Conservation (phyloP, 129 eudicot genomes). For the Calendula officinalis region DNA sequence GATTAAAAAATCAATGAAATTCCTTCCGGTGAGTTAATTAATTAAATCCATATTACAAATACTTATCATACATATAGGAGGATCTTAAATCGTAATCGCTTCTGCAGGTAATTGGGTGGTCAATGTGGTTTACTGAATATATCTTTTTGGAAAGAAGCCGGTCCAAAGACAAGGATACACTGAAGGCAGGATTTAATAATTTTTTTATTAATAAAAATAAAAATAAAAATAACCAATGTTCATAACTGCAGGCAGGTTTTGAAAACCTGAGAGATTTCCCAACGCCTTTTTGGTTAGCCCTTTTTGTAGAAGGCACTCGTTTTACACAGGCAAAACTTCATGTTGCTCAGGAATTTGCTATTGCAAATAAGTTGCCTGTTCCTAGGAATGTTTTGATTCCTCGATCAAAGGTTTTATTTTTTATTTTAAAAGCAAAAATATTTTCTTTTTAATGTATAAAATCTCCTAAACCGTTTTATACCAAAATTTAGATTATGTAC, state of each 20-base stretch:
- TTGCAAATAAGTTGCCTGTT: slow-evolving; percentile 52
- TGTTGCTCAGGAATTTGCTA: slow-evolving; percentile 70
- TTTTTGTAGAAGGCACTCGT: slow-evolving; percentile 88
- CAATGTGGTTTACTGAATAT: slow-evolving; percentile 69
- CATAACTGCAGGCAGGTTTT: slow-evolving; percentile 49
- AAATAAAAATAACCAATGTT: slow-evolving; percentile 7
- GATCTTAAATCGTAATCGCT: slow-evolving; percentile 5
- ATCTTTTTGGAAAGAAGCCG: slow-evolving; percentile 68
- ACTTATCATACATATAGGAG: neutral
- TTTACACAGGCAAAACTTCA: slow-evolving; percentile 65
- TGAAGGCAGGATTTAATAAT: slow-evolving; percentile 39
- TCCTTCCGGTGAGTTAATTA: slow-evolving; percentile 67
- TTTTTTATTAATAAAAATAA: neutral
- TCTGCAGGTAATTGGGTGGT: slow-evolving; percentile 78
- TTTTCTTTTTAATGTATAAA: too few relatives aligned
- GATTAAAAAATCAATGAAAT: slow-evolving; percentile 74
- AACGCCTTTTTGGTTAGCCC: slow-evolving; percentile 69
- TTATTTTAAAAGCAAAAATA: neutral
- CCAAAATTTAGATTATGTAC: too few relatives aligned
- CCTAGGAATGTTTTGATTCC: slow-evolving; percentile 73
- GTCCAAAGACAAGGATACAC: slow-evolving; percentile 53
- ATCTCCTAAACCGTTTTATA: too few relatives aligned
- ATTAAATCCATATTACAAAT: neutral
- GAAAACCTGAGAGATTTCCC: slow-evolving; percentile 52
- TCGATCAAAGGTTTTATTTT: slow-evolving; percentile 55